Evolutionary conservation across 192 early-diverging fungal species (phyloP).

Genomic region (Nowakowskiella sp.): DNA sequence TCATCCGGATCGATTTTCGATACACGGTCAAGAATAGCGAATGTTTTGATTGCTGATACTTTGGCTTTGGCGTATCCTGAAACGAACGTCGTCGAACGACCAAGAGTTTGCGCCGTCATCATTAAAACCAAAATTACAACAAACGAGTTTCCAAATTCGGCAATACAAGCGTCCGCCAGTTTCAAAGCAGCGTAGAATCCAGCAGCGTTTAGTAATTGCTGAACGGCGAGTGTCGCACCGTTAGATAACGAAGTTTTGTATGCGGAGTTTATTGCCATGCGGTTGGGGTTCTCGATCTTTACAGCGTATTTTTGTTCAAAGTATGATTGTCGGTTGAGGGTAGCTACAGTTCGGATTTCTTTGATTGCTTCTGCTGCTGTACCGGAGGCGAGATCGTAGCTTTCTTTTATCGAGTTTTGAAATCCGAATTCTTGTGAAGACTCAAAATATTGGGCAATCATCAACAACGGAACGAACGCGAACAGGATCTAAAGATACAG

Average conservation of each 20-base stretch:
- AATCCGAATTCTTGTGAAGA: slow-evolving; percentile 50
- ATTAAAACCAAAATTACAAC: no score
- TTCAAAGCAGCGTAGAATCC: no score
- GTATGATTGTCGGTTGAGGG: slow-evolving; percentile 55
- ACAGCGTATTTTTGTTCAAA: slow-evolving; percentile 61
- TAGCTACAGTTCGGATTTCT: slow-evolving; percentile 76
- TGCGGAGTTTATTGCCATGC: slow-evolving; percentile 54
- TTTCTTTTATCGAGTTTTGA: slow-evolving; percentile 49
- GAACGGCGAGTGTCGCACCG: no score
- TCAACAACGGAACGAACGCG: slow-evolving; percentile 60
- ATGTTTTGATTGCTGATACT: slow-evolving; percentile 50
- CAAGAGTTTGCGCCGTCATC: slow-evolving; percentile 58
- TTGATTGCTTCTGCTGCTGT: slow-evolving; percentile 77
- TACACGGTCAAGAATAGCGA: slow-evolving; percentile 62
- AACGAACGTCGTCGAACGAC: slow-evolving; percentile 51
- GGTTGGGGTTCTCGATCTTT: slow-evolving; percentile 61
- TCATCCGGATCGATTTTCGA: slow-evolving; percentile 64
- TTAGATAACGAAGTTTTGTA: slow-evolving; percentile 54
- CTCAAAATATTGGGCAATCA: slow-evolving; percentile 55
- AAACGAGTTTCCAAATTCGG: no score
- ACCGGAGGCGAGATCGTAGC: slow-evolving; percentile 59
- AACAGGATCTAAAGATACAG: slow-evolving; percentile 38
- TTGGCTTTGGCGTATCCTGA: slow-evolving; percentile 56
- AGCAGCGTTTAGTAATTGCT: no score
- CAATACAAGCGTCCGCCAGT: no score